Conservation (phyloP, 441 rosid genomes). For the Monsonia emarginata region DNA sequence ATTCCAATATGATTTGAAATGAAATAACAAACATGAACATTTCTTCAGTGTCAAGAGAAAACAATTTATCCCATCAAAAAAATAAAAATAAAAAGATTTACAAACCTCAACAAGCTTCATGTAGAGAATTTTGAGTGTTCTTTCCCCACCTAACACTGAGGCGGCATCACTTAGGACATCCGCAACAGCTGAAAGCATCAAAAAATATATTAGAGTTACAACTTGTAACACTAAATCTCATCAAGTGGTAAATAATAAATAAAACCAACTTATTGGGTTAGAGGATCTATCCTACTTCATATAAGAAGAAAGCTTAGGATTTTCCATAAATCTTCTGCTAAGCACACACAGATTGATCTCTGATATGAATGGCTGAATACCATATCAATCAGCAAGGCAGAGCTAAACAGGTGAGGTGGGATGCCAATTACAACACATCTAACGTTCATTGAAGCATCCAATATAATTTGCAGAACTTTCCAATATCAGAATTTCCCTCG, state of each 20-base stretch:
- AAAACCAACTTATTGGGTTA: conserved; percentile 7
- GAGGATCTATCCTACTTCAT: conserved; percentile 1
- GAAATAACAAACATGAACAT: neutral
- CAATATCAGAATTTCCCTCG: too few relatives aligned
- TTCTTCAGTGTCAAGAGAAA: conserved; percentile 11
- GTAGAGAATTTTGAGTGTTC: conserved; percentile 71
- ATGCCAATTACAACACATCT: too few relatives aligned
- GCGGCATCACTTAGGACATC: conserved; percentile 93
- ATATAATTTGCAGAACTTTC: too few relatives aligned
- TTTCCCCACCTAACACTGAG: conserved; percentile 84
- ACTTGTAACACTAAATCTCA: conserved; percentile 7
- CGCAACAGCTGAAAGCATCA: conserved; percentile 77
- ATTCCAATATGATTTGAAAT: neutral
- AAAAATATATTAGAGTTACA: conserved; percentile 3
- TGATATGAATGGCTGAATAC: too few relatives aligned
- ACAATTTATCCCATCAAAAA: too few relatives aligned
- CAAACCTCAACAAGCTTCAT: conserved; percentile 82
- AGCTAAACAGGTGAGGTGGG: too few relatives aligned
- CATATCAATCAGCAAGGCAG: too few relatives aligned
- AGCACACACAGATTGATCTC: too few relatives aligned
- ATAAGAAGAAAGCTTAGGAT: too few relatives aligned
- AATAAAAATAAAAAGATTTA: too few relatives aligned
- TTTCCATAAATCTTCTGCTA: too few relatives aligned
- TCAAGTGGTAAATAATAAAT: conserved; percentile 16
- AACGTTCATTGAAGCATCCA: too few relatives aligned